phyloP scores from a whole-genome alignment of 83 land plant genomes.

The Isoetes engelmannii region DNA sequence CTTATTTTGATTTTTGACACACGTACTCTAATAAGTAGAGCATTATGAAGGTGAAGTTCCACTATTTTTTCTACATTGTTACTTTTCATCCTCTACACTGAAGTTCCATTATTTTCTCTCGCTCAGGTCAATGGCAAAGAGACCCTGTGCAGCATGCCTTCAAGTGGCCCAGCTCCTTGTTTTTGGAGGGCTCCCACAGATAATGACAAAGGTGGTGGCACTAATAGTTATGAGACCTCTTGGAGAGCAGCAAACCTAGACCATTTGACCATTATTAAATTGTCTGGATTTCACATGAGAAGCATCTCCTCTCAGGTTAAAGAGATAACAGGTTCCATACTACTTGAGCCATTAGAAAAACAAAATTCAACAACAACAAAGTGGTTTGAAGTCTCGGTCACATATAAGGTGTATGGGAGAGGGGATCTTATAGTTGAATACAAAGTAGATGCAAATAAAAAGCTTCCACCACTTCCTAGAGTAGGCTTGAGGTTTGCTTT shows the following conservation, averaged over 20 bases:
- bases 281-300: slow-evolving; percentile 4
- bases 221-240: slow-evolving; percentile 48
- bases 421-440: slow-evolving; percentile 67
- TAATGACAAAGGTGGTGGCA: slow-evolving; percentile 93
- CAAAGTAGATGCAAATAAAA: slow-evolving; percentile 44
- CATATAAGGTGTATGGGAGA: slow-evolving; percentile 56
- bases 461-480: slow-evolving; percentile 90
- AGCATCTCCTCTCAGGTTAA: slow-evolving; percentile 10
- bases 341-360: slow-evolving; percentile 7
- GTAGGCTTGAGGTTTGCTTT: slow-evolving; percentile 66
- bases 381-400: slow-evolving; percentile 39
- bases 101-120: too few relatives aligned
- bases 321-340: background rate
- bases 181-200: slow-evolving; percentile 97
- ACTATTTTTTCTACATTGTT: slow-evolving; percentile 13
- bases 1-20: too few relatives aligned
- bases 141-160: too few relatives aligned
- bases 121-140: too few relatives aligned
- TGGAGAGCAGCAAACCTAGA: slow-evolving; percentile 64
- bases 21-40: too few relatives aligned
- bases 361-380: background rate
- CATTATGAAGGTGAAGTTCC: slow-evolving; percentile 48
- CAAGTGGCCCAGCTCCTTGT: slow-evolving; percentile 69
- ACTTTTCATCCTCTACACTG: too few relatives aligned
- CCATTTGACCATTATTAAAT: slow-evolving; percentile 28